A percentile compares a stretch with the other conserved stretches of the same genome.
Conservation (phyloP, 2,329 filamentous ascomycete species). For the Dactylellina cionopaga region DNA sequence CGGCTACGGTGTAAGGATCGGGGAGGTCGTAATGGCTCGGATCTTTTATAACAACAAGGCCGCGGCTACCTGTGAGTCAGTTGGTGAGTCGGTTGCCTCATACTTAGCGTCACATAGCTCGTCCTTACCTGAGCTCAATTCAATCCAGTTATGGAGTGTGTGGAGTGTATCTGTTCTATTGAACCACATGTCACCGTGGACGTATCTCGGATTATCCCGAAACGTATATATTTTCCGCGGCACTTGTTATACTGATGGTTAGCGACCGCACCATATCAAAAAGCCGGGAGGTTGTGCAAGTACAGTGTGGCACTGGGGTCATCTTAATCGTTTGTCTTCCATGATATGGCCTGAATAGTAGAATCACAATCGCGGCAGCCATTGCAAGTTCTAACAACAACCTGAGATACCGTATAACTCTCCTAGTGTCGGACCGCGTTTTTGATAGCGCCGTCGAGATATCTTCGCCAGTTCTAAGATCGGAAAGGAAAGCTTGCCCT, state of each 20-base stretch:
- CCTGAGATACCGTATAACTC: conserved; percentile 56
- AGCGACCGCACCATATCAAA: neutral
- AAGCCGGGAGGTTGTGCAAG: conserved; percentile 2
- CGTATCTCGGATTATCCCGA: conserved; percentile 58
- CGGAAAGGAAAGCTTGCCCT: conserved; percentile 58
- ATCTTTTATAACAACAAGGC: conserved; percentile 59
- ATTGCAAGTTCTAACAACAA: conserved; percentile 58
- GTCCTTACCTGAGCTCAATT: conserved; percentile 58
- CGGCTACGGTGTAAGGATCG: conserved; percentile 58
- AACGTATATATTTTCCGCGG: conserved; percentile 60
- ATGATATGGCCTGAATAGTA: conserved; percentile 55
- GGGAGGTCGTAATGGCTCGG: conserved; percentile 58
- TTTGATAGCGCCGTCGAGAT: conserved; percentile 8
- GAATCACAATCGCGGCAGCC: conserved; percentile 57
- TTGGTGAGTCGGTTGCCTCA: neutral
- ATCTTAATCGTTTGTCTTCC: conserved; percentile 44
- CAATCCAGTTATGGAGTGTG: conserved; percentile 60
- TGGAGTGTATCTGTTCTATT: conserved; percentile 58
- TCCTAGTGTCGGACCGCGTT: conserved; percentile 20
- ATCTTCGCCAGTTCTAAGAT: conserved; percentile 11
- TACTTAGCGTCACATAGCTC: neutral
- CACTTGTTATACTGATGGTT: conserved; percentile 55
- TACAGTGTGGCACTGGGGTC: conserved; percentile 60
- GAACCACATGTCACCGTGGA: conserved; percentile 60
- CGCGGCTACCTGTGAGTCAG: conserved; percentile 56